These are phyloP conservation scores for Leccinum ochraceum DNA, from an alignment of 768 basidiomycete genomes.

Conservation along the genomic window DNA sequence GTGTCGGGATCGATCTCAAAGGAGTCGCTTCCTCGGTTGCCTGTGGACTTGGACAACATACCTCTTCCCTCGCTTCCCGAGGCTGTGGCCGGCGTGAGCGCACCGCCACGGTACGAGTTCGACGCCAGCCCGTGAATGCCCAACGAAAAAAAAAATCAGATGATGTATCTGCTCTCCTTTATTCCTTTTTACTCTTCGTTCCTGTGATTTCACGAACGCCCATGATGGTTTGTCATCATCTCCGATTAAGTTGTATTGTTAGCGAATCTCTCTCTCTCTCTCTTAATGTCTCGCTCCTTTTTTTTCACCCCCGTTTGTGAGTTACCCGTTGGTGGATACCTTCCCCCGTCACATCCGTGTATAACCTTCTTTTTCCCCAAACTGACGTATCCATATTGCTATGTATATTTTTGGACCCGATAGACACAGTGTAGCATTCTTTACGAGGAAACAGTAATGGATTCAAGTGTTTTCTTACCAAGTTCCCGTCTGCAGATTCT, in stretches of 20 bases:
- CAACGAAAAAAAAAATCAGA: background rate
- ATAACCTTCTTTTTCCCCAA: background rate
- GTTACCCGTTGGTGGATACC: constrained; percentile 18
- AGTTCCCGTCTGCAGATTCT: background rate
- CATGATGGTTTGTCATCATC: background rate
- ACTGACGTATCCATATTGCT: background rate
- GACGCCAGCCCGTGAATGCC: constrained; percentile 12
- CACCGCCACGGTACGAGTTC: constrained; percentile 26
- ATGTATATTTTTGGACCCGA: background rate
- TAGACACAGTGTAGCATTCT: background rate
- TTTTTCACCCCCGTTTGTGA: background rate
- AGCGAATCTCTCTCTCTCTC: constrained; percentile 10
- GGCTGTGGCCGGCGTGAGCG: constrained; percentile 13
- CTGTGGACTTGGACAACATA: constrained; percentile 18
- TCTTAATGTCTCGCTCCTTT: constrained; percentile 4
- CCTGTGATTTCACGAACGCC: background rate
- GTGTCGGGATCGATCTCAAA: constrained; percentile 31
- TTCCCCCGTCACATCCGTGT: too few relatives aligned
- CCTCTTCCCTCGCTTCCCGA: constrained; percentile 23
- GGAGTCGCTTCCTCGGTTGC: constrained; percentile 28
- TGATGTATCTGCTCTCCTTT: background rate
- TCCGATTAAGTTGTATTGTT: constrained; percentile 30
- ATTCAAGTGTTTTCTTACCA: background rate
- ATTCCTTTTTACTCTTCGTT: background rate
- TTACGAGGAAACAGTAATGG: background rate